Base-by-base conservation (phyloP, 495 filamentous ascomycete species). In the Ramalina intermedia region DNA sequence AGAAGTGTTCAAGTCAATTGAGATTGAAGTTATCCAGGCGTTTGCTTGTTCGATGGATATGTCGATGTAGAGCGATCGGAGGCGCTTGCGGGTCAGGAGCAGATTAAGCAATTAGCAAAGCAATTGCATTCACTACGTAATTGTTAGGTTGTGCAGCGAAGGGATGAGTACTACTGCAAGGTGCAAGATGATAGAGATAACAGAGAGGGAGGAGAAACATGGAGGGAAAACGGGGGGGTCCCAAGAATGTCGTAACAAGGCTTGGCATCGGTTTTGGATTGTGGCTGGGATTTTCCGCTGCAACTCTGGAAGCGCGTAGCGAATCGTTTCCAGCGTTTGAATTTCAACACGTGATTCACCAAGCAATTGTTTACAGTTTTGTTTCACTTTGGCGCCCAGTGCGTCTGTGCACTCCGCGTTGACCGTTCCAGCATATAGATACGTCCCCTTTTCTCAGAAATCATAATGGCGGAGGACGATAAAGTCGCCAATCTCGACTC, bases 401-500 rank as follows among this genome's bases (percentile, higher is more conserved):
- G 42, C 42, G 18, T 27, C 42, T 44, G n/a, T 16, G 26, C n/a
- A 47, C 33, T 33, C 12, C 12, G 29, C 13, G 16, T 26, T 47
- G n/a, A 16, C 26, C 44, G 37, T 47, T 33, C 1, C 13, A 39
- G 37, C 37, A 39, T 4, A 39, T 0, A n/a, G 14, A 18, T 24
- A 24, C 1, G 3, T 24, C 23, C 23, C 23, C 29, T 33, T 7
- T 33, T 4, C n/a, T n/a, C n/a, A n/a, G 6, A 33, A 33, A 33
- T 2, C 7, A 13, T 0, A 35, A 60, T 60, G 57, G 55, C 48
- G 24, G 21, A 38, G 12, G 55, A 48, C 26, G 52, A n/a, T 35
- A 40, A 46, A 46, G 63, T 67, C 18, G 62, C 66, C 20, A 63
- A 73, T 53, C 65, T 73, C 61, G 66, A 74, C 8, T 58, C 62